A percentile compares a stretch with the other conserved stretches of the same genome.
phyloP scores from a whole-genome alignment of 352 stramenopile genomes.

The Phytopythium oedochilum region DNA sequence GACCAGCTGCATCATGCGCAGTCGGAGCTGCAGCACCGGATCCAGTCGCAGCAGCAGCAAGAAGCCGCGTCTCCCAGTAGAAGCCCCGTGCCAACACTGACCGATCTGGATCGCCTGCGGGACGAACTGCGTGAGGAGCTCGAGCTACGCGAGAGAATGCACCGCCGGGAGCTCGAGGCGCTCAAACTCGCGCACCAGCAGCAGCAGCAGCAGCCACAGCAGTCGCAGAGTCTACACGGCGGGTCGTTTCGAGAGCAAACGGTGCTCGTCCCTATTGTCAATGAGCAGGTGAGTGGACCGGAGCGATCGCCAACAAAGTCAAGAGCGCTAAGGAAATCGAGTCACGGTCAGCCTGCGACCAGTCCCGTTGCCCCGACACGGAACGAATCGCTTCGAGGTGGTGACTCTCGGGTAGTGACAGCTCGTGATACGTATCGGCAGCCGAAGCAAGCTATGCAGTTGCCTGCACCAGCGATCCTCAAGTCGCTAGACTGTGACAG shows the following conservation, averaged over 20 bases:
- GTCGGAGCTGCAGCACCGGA: slow-evolving; percentile 35
- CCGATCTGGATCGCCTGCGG: slow-evolving; percentile 54
- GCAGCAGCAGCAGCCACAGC: slow-evolving; percentile 16
- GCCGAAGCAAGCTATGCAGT: neutral
- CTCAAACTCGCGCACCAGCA: slow-evolving; percentile 24
- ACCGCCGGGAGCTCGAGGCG: slow-evolving; percentile 40
- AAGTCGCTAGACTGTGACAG: slow-evolving; percentile 43
- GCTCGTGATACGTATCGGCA: neutral
- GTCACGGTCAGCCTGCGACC: neutral
- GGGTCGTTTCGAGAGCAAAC: slow-evolving; percentile 1
- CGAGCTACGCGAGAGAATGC: slow-evolving; percentile 36
- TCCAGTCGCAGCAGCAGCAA: slow-evolving; percentile 22
- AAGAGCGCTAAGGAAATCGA: neutral
- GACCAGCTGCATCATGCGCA: slow-evolving; percentile 44
- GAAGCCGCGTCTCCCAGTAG: slow-evolving; percentile 5
- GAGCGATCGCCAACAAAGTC: neutral
- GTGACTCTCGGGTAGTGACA: neutral
- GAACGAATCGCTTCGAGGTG: neutral
- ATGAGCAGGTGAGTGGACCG: neutral
- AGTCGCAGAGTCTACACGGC: neutral
- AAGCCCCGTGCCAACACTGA: slow-evolving; percentile 33
- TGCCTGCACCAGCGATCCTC: slow-evolving; percentile 1
- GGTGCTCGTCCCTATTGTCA: neutral
- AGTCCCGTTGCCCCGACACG: neutral
- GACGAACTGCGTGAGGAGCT: slow-evolving; percentile 47